phyloP scores from a whole-genome alignment of 495 filamentous ascomycete genomes.

The Aspergillus baeticus region DNA sequence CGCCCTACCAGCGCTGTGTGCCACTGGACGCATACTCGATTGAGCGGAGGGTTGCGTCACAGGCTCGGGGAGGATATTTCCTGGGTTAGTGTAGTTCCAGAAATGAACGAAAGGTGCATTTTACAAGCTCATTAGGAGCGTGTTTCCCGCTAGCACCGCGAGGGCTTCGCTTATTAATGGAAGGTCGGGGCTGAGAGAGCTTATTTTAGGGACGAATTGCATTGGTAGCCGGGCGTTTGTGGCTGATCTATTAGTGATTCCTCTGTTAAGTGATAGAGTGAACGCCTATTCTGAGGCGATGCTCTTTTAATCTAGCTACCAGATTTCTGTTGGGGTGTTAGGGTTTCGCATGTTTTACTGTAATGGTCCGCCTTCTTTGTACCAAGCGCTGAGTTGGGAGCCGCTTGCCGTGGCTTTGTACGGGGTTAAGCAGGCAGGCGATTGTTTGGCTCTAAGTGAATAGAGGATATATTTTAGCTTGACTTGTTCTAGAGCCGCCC shows the following conservation, averaged over 20 bases:
- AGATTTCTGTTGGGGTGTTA: slow-evolving; percentile 29
- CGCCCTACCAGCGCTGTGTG: slow-evolving; percentile 51
- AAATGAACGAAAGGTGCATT: slow-evolving; percentile 55
- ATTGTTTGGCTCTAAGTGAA: slow-evolving; percentile 54
- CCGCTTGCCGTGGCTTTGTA: slow-evolving; percentile 60
- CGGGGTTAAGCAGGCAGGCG: slow-evolving; percentile 58
- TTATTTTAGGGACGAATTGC: slow-evolving; percentile 40
- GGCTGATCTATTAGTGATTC: slow-evolving; percentile 55
- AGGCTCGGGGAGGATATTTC: neutral
- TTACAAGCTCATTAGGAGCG: slow-evolving; percentile 52
- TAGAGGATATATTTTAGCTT: slow-evolving; percentile 59
- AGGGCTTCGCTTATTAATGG: slow-evolving; percentile 67
- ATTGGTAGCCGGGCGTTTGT: slow-evolving; percentile 64
- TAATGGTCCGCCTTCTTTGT: slow-evolving; percentile 53
- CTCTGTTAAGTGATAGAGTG: slow-evolving; percentile 57
- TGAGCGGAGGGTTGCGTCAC: slow-evolving; percentile 50
- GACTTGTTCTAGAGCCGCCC: slow-evolving; percentile 35
- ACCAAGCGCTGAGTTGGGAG: slow-evolving; percentile 51
- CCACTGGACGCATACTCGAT: slow-evolving; percentile 64
- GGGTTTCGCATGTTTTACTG: slow-evolving; percentile 46
- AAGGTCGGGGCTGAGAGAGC: slow-evolving; percentile 33
- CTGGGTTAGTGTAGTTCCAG: slow-evolving; percentile 49
- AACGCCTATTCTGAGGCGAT: slow-evolving; percentile 57
- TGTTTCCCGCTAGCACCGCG: slow-evolving; percentile 64
- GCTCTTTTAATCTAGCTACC: slow-evolving; percentile 54